These are phyloP conservation scores for Blastobotrys illinoisensis DNA, from an alignment of 1,139 yeast species.

Conservation along the genomic window DNA sequence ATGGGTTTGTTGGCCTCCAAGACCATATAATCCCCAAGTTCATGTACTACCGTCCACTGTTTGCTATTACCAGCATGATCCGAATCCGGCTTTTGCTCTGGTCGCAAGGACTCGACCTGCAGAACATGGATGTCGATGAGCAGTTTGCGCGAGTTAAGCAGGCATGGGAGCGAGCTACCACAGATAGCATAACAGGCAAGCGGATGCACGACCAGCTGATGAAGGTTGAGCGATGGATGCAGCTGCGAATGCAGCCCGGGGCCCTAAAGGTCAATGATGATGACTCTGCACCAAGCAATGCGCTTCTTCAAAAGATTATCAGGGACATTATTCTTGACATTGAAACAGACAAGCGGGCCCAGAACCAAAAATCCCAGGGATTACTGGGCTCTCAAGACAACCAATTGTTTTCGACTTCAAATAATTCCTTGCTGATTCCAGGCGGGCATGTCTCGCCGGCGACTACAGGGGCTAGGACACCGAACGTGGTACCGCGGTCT, in stretches of 20 bases:
- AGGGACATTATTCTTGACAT: conserved; percentile 1
- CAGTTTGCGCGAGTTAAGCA: conserved; percentile 13
- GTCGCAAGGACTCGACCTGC: conserved; percentile 1
- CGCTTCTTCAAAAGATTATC: neutral
- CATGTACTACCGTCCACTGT: conserved; percentile 51
- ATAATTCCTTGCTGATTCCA: neutral
- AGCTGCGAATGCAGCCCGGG: neutral
- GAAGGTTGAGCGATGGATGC: conserved; percentile 11
- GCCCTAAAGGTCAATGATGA: neutral
- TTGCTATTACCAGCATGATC: conserved; percentile 40
- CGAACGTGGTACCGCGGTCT: neutral
- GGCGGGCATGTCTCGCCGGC: neutral
- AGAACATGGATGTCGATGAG: conserved; percentile 12
- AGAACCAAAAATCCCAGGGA: neutral
- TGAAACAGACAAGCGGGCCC: neutral
- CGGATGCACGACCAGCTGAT: conserved; percentile 5
- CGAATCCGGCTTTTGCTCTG: conserved; percentile 19
- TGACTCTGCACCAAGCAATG: conserved; percentile 1
- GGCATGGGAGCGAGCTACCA: conserved; percentile 13
- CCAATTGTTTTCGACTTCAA: neutral
- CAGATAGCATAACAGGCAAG: conserved; percentile 5
- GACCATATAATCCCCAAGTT: conserved; percentile 43
- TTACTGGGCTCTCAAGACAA: neutral
- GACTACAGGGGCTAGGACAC: neutral
- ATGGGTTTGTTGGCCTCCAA: conserved; percentile 40